Base-by-base conservation (phyloP, 225 moss, liverwort and hornwort species). In the Thuidium tamariscinum region DNA sequence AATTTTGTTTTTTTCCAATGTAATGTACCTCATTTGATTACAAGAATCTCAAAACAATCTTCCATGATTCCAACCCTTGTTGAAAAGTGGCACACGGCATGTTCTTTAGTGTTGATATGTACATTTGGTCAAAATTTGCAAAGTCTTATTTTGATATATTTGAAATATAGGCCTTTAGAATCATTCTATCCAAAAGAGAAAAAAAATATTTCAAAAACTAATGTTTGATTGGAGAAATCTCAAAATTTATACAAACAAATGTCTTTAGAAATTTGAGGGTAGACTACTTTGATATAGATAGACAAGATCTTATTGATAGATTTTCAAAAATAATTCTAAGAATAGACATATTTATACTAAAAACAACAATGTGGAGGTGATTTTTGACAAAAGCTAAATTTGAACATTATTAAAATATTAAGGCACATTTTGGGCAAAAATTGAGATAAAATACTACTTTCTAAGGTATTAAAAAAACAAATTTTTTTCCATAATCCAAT, bases 81-180 rank as follows among this genome's bases (percentile, higher is more conserved):
- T 1, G n/a, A 10, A 10, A 65, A n/a, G 3, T 65, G 10, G n/a
- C 19, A n/a, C 10, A n/a, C n/a, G n/a, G n/a, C 5, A 65, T 10
- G 19, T n/a, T 65, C 1, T 10, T 65, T 11, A 36, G 3, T 36
- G 6, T 36, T 65, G 3, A 11, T 36, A 36, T 34, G 5, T n/a
- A 18, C 10, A n/a, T n/a, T 64, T n/a, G 65, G 19, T n/a, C 65
- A 10, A n/a, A n/a, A 10, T 10, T 19, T 65, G 18, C 10, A 18
- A 65, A n/a, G 1, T 65, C 1, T 10, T 19, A n/a, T 10, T 65
- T 65, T 18, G 10, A 10, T 4, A n/a, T 19, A n/a, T 19, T n/a
- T n/a, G n/a, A n/a, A 2, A n/a, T n/a, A n/a, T 65, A 0, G 5
- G 9, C 1, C 10, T 0, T 10, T 9, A 19, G 19, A 65, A 65